These are phyloP conservation scores for Elsinoe ampelina DNA, from an alignment of 2,329 filamentous ascomycete species.

Conservation along the genomic window DNA sequence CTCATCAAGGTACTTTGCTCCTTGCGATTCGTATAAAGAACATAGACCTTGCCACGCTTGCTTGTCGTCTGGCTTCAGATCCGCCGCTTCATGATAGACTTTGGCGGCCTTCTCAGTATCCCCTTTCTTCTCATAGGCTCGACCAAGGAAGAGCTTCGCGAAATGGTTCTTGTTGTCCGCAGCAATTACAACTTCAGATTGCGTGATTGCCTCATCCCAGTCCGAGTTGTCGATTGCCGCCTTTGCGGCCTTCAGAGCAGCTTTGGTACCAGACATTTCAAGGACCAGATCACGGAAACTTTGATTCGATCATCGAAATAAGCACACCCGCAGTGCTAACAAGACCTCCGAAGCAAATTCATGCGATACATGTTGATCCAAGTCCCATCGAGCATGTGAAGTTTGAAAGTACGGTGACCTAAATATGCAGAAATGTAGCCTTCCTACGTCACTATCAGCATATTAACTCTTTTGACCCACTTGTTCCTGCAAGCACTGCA, in stretches of 20 bases:
- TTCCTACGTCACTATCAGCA: conserved; percentile 4
- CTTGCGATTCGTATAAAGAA: conserved; percentile 74
- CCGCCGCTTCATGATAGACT: conserved; percentile 63
- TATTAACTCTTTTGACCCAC: neutral
- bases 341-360: too few relatives aligned
- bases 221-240: conserved; percentile 68
- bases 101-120: conserved; percentile 63
- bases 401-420: neutral
- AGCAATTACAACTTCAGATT: conserved; percentile 60
- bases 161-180: conserved; percentile 74
- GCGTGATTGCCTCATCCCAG: conserved; percentile 63
- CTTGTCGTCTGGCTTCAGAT: conserved; percentile 63
- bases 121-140: conserved; percentile 69
- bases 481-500: neutral
- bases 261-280: conserved; percentile 48
- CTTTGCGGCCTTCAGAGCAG: conserved; percentile 71
- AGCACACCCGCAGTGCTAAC: too few relatives aligned
- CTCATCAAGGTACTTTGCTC: conserved; percentile 55
- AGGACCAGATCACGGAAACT: neutral
- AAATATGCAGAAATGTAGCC: neutral
- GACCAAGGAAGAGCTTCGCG: conserved; percentile 77
- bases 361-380: too few relatives aligned
- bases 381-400: neutral
- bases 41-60: conserved; percentile 87
- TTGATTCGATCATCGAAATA: neutral